These are phyloP conservation scores for Globisporangium carolinianum DNA, from an alignment of 352 stramenopile species.

Conservation along the genomic window DNA sequence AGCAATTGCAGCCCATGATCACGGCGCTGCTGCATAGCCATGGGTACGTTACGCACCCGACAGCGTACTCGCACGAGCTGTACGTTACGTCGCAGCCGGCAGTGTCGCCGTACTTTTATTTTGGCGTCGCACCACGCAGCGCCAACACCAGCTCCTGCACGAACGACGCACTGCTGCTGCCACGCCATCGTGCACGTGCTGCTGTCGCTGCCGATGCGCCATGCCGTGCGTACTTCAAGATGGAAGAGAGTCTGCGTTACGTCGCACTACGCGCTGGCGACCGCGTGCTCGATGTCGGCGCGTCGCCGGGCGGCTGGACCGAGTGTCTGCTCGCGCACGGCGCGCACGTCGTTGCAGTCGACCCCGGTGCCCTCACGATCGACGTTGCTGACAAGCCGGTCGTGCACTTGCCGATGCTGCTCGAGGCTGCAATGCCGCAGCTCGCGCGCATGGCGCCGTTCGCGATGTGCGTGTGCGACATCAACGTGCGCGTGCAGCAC, in stretches of 20 bases:
- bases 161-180: too few relatives aligned
- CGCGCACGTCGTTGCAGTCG: constrained; percentile 39
- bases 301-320: constrained; percentile 50
- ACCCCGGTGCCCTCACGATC: constrained; percentile 44
- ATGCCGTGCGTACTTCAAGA: constrained; percentile 51
- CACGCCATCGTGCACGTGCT: not conserved
- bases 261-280: constrained; percentile 14
- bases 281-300: constrained; percentile 41
- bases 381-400: constrained; percentile 15
- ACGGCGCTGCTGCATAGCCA: constrained; percentile 20
- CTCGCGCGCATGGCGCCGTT: constrained; percentile 25
- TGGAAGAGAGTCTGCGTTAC: constrained; percentile 33
- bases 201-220: constrained; percentile 22
- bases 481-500: constrained; percentile 26
- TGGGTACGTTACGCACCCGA: constrained; percentile 33
- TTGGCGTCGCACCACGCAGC: constrained; percentile 20
- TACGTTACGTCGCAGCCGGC: constrained; percentile 25
- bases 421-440: constrained; percentile 28
- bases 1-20: constrained; percentile 27
- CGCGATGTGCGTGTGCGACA: constrained; percentile 39
- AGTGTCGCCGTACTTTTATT: constrained; percentile 25
- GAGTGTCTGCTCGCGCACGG: constrained; percentile 35
- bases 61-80: constrained; percentile 36
- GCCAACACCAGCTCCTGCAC: not conserved
- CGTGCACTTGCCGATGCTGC: constrained; percentile 31